These are phyloP conservation scores for Pyrus hybrid DNA, from an alignment of 331 rosid genomes.

Conservation along the genomic window DNA sequence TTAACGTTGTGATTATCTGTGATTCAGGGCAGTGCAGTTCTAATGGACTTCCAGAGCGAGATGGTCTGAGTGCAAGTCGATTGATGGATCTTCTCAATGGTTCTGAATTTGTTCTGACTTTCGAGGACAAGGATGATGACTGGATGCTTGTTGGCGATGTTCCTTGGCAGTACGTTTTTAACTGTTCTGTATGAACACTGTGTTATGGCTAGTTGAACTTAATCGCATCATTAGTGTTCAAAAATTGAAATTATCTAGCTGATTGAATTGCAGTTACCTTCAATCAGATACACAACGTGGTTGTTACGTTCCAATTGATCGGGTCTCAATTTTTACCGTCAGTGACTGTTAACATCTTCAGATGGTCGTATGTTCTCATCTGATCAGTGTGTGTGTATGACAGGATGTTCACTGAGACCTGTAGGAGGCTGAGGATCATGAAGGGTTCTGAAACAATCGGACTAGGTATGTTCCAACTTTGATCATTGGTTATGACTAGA, in stretches of 20 bases:
- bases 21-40: constrained; percentile 71
- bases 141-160: constrained; percentile 99
- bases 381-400: not conserved
- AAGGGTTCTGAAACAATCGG: constrained; percentile 40
- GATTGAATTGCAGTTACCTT: not conserved
- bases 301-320: not conserved
- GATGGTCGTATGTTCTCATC: not conserved
- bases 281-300: not conserved
- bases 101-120: constrained; percentile 83
- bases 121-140: constrained; percentile 91
- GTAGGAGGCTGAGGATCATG: constrained; percentile 60
- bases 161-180: constrained; percentile 82
- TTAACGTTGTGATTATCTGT: constrained; percentile 9
- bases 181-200: not conserved
- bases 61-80: constrained; percentile 68
- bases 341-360: not conserved
- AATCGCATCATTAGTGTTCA: not conserved
- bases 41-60: constrained; percentile 55
- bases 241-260: not conserved
- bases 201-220: not conserved
- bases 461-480: too few species aligned
- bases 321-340: not conserved
- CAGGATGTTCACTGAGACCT: constrained; percentile 49
- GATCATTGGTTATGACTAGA: too few species aligned
- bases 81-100: constrained; percentile 80